Conservation (phyloP, 768 basidiomycete genomes). For the Trametes maxima region DNA sequence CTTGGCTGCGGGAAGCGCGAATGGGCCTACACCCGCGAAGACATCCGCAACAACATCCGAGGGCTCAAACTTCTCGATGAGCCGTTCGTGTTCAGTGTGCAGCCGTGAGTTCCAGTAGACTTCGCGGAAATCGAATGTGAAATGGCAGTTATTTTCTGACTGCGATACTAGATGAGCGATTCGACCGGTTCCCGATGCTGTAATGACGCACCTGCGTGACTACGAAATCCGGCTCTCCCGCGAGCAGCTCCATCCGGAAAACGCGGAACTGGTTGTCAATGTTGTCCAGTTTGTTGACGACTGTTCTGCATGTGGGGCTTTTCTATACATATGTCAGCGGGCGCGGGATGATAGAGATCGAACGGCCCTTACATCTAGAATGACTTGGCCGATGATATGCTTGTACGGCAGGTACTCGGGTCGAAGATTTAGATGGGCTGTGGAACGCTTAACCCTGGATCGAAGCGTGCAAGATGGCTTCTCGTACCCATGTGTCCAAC, state of each 20-base stretch:
- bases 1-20: slow-evolving; percentile 90
- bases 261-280: slow-evolving; percentile 89
- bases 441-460: background rate
- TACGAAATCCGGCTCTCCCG: slow-evolving; percentile 84
- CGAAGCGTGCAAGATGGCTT: slow-evolving; percentile 1
- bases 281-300: slow-evolving; percentile 91
- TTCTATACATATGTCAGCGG: slow-evolving; percentile 54
- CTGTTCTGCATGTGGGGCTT: slow-evolving; percentile 79
- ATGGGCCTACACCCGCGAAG: slow-evolving; percentile 97
- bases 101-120: slow-evolving; percentile 99
- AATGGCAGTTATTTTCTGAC: slow-evolving; percentile 85
- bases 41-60: slow-evolving; percentile 88
- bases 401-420: slow-evolving; percentile 92
- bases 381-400: slow-evolving; percentile 85
- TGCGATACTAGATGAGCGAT: slow-evolving; percentile 32
- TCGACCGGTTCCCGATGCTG: background rate
- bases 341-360: background rate
- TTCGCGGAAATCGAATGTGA: slow-evolving; percentile 91
- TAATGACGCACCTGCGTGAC: slow-evolving; percentile 77
- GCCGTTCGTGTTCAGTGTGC: slow-evolving; percentile 86
- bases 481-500: slow-evolving; percentile 85
- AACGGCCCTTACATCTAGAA: slow-evolving; percentile 73
- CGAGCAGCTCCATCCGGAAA: slow-evolving; percentile 96
- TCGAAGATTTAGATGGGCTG: slow-evolving; percentile 91
- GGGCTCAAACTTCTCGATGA: slow-evolving; percentile 72